Percentiles rank a stretch among this genome's conserved stretches.
phyloP scores from a whole-genome alignment of 2,329 filamentous ascomycete genomes.

The Samsoniella hepiali region DNA sequence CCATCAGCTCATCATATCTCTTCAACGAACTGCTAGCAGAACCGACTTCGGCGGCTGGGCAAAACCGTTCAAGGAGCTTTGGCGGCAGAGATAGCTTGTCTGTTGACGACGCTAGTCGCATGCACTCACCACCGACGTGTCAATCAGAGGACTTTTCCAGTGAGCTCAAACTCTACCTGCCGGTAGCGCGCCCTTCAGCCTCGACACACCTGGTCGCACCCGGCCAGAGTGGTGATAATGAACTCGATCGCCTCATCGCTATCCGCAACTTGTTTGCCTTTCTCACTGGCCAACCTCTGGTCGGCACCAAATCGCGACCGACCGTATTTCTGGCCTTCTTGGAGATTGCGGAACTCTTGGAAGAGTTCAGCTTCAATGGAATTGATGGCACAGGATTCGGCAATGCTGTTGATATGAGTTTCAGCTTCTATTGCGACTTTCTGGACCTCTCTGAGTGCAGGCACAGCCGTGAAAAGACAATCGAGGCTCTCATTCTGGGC shows the following conservation, averaged over 20 bases:
- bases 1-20: conserved; percentile 52
- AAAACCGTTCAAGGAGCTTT: conserved; percentile 44
- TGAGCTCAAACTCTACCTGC: conserved; percentile 54
- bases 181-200: conserved; percentile 39
- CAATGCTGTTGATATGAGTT: conserved; percentile 59
- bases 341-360: conserved; percentile 50
- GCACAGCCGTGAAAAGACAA: conserved; percentile 78
- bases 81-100: conserved; percentile 46
- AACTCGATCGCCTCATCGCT: conserved; percentile 55
- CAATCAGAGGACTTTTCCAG: conserved; percentile 36
- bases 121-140: conserved; percentile 36
- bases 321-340: conserved; percentile 54
- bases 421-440: conserved; percentile 74
- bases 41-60: conserved; percentile 28
- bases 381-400: conserved; percentile 58
- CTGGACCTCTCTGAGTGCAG: conserved; percentile 75
- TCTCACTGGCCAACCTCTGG: conserved; percentile 59
- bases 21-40: conserved; percentile 53
- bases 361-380: conserved; percentile 56
- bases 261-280: conserved; percentile 66
- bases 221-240: conserved; percentile 33
- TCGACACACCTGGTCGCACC: conserved; percentile 34
- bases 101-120: conserved; percentile 47
- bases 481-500: conserved; percentile 84
- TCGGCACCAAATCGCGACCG: conserved; percentile 52